Evolutionary conservation across 2,329 filamentous ascomycete genomes (phyloP).

Genomic region (Penicillium expansum): DNA sequence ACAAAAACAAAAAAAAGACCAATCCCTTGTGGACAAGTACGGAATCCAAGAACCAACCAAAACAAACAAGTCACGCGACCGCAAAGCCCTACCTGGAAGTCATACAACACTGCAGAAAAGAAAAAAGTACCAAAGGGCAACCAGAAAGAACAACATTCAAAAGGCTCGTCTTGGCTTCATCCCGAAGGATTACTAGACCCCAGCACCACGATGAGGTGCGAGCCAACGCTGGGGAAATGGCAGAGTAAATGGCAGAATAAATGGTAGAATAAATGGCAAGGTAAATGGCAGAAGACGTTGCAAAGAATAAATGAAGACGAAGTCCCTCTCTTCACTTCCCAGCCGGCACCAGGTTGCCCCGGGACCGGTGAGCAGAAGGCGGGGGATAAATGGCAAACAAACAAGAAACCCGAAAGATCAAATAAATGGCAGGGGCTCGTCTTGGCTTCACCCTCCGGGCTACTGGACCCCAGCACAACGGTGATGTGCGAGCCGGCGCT

Average conservation of each 20-base stretch:
- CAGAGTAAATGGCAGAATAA: not conserved
- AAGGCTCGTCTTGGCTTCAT: conserved; percentile 13
- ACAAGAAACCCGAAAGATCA: not conserved
- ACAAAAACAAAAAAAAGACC: not conserved
- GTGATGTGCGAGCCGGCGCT: conserved; percentile 14
- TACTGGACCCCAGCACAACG: conserved; percentile 18
- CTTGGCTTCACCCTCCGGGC: conserved; percentile 13
- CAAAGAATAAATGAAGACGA: not conserved
- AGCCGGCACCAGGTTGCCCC: not conserved
- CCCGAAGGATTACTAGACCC: conserved; percentile 11
- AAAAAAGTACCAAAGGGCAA: not conserved
- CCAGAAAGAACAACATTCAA: not conserved
- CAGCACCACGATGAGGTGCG: conserved; percentile 17
- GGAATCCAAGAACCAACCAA: not conserved
- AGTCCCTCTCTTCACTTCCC: conserved; percentile 1
- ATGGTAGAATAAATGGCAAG: not conserved
- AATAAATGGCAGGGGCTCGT: not conserved
- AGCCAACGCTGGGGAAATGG: conserved; percentile 6
- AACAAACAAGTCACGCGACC: not conserved
- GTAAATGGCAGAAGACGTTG: not conserved
- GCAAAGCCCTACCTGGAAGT: not conserved
- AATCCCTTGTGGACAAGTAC: not conserved
- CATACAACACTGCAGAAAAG: not conserved
- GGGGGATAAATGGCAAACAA: not conserved
- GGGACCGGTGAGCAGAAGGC: conserved; percentile 1